These are phyloP conservation scores for Cryphonectria carpinicola DNA, from an alignment of 2,329 filamentous ascomycete species.

Conservation along the genomic window DNA sequence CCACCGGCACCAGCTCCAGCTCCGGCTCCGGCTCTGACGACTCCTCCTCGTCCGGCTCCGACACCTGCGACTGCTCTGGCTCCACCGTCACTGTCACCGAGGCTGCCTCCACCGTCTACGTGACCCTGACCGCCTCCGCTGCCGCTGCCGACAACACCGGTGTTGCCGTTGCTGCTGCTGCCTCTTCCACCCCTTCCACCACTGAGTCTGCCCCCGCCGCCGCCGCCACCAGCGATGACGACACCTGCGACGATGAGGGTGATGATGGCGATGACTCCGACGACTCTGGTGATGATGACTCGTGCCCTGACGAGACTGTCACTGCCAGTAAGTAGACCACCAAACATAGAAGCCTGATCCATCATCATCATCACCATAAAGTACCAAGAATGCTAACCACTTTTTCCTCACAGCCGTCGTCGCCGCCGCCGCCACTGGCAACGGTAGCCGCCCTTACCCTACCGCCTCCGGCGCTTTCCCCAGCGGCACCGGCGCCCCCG, in stretches of 20 bases:
- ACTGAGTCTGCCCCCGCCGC: slow-evolving; percentile 5
- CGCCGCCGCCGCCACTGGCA: slow-evolving; percentile 11
- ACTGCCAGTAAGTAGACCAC: slow-evolving; percentile 22
- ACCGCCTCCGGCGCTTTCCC: slow-evolving; percentile 25
- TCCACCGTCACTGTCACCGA: slow-evolving; percentile 31
- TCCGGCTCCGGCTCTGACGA: slow-evolving; percentile 21
- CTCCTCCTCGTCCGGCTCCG: slow-evolving; percentile 16
- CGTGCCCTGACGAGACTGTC: slow-evolving; percentile 26
- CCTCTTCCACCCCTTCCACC: slow-evolving; percentile 13
- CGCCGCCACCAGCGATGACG: slow-evolving; percentile 22
- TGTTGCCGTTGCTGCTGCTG: slow-evolving; percentile 18
- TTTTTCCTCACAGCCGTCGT: slow-evolving; percentile 13
- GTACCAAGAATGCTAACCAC: background rate
- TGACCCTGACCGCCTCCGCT: slow-evolving; percentile 24
- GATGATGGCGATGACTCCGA: background rate
- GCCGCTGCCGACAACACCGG: slow-evolving; percentile 11
- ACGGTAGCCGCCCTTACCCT: slow-evolving; percentile 2
- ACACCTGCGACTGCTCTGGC: slow-evolving; percentile 20
- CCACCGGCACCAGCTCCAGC: slow-evolving; percentile 10
- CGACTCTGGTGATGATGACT: slow-evolving; percentile 19
- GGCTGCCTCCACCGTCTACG: slow-evolving; percentile 33
- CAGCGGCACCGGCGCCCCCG: slow-evolving; percentile 23
- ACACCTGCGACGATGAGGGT: slow-evolving; percentile 15
- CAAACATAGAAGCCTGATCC: too few relatives aligned
- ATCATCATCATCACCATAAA: too few relatives aligned